Evolutionary conservation across 1,139 yeast genomes (phyloP).

Genomic region (Nadsonia commutata): DNA sequence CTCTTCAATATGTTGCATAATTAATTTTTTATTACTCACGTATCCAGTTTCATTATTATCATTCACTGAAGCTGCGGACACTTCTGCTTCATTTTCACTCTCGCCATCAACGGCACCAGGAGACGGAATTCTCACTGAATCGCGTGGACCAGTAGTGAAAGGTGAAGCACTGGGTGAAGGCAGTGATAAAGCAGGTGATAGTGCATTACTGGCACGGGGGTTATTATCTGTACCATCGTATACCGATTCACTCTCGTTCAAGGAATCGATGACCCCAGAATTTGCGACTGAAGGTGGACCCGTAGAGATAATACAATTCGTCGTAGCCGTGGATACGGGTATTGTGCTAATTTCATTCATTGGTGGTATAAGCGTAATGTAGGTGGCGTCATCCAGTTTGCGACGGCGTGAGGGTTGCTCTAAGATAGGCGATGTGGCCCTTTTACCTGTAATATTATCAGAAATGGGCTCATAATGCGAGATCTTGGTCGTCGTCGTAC

Average conservation of each 20-base stretch:
- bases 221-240: no score
- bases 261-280: no score
- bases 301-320: no score
- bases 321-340: no score
- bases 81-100: slow-evolving; percentile 1
- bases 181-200: slow-evolving; percentile 9
- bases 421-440: no score
- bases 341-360: no score
- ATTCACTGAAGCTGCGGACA: neutral
- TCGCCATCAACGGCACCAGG: slow-evolving; percentile 2
- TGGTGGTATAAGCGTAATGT: no score
- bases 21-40: slow-evolving; percentile 5
- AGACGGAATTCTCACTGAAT: neutral
- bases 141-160: slow-evolving; percentile 8
- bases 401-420: neutral
- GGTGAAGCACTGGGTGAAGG: slow-evolving; percentile 21
- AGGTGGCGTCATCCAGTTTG: neutral
- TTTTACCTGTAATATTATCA: no score
- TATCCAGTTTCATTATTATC: slow-evolving; percentile 1
- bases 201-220: slow-evolving; percentile 3
- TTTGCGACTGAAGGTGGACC: no score
- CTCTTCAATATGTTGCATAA: slow-evolving; percentile 4
- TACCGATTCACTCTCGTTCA: no score
- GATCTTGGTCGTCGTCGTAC: no score
- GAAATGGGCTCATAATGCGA: no score